Base-by-base conservation (phyloP, 164 flowering plant species). In the Saururus chinensis region DNA sequence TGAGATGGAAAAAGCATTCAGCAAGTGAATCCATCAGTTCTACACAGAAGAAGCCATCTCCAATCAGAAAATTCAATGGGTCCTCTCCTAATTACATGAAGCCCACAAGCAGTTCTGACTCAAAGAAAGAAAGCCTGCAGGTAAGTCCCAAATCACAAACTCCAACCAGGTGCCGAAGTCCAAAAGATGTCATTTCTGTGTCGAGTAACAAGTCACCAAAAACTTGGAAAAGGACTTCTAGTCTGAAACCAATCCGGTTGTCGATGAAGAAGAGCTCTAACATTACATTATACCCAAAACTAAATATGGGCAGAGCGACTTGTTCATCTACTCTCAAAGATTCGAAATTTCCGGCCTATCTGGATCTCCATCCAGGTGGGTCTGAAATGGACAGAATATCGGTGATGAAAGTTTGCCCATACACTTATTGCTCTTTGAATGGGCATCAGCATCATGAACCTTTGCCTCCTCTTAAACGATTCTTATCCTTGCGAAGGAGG, bases 401-500 rank as follows among this genome's bases (percentile, higher is more conserved):
- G 35, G 71, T 58, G 10, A 58, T 57, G 73, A 81, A 81, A 70
- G 83, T 85, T 48, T 93, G 97, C 69, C 79, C 85, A 6, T 93
- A 81, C 66, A 81, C 71, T 37, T 92, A 90, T 57, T 93, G 99
- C 68, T 88, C 91, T 59, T 82, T 90, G 57, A 84, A 89, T 59
- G 91, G 92, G 22, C 88, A 78, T 57, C 79, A 45, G 17, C 49
- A 59, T 41, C 84, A 80, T 65, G 80, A 63, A 23, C 67, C 69
- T 42, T 48, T 57, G n/a, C 89, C 90, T 37, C 83, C 88, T 0
- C 49, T 81, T 60, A 86, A 83, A 76, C 82, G 68, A 19, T 75
- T 82, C 66, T 58, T 77, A 24, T 85, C 84, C 16, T 65, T 74
- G 19, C 80, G 73, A 65, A 74, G 87, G 71, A 79, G 77, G 2